phyloP scores from a whole-genome alignment of 2,329 filamentous ascomycete species.

The Xylariaceae sp. region DNA sequence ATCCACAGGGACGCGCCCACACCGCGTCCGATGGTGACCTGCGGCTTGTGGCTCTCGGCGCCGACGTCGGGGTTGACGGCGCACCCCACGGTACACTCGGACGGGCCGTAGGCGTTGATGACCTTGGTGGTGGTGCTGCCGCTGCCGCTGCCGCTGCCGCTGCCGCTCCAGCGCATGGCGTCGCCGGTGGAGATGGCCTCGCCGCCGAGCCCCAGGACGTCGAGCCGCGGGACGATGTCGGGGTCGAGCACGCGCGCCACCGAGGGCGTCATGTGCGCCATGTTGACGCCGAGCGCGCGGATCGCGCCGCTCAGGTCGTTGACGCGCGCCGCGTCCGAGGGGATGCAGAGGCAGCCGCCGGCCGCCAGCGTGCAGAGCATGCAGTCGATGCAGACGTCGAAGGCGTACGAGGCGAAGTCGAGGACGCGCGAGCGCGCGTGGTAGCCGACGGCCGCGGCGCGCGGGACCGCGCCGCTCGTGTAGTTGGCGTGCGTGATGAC shows the following conservation, averaged over 20 bases:
- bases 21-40: conserved; percentile 39
- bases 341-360: conserved; percentile 45
- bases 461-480: conserved; percentile 36
- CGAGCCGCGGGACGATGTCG: conserved; percentile 37
- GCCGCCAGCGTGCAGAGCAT: conserved; percentile 45
- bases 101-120: conserved; percentile 46
- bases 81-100: conserved; percentile 46
- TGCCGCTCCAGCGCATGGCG: conserved; percentile 37
- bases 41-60: conserved; percentile 23
- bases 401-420: conserved; percentile 45
- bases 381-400: conserved; percentile 47
- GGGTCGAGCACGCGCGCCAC: conserved; percentile 39
- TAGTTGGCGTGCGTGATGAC: conserved; percentile 42
- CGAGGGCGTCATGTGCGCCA: conserved; percentile 44
- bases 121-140: conserved; percentile 32
- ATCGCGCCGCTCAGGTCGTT: conserved; percentile 42
- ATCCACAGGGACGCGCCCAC: conserved; percentile 43
- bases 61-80: conserved; percentile 38
- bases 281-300: conserved; percentile 36
- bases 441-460: conserved; percentile 35
- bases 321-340: conserved; percentile 45
- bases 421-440: conserved; percentile 34
- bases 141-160: too few species aligned
- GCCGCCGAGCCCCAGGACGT: conserved; percentile 41
- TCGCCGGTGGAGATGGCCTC: conserved; percentile 46